These are phyloP conservation scores for Fraxinus americana DNA, from an alignment of 257 asterid species.

Conservation along the genomic window DNA sequence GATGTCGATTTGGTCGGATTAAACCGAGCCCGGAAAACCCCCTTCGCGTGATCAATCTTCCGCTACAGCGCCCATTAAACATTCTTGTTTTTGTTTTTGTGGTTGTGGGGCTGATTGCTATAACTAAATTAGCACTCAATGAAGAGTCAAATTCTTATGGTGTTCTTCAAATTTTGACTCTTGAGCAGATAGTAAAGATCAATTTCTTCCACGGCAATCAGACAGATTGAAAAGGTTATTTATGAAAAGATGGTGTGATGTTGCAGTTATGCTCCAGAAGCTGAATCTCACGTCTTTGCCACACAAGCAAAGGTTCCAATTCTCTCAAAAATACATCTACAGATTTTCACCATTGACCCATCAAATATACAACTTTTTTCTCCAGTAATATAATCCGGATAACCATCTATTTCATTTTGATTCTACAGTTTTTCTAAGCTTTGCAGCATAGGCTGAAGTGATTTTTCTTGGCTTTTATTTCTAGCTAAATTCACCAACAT, in stretches of 20 bases:
- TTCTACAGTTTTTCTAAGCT: constrained; percentile 12
- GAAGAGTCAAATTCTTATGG: too few species aligned
- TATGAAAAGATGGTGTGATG: background rate
- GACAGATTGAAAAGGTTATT: background rate
- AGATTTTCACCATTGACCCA: background rate
- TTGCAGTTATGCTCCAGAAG: background rate
- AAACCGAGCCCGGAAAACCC: too few species aligned
- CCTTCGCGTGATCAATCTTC: too few species aligned
- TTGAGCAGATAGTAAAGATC: too few species aligned
- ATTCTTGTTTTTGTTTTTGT: too few species aligned
- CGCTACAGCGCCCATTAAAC: too few species aligned
- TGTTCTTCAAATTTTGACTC: too few species aligned
- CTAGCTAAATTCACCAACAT: constrained; percentile 25
- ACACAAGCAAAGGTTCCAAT: background rate
- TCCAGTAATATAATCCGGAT: background rate
- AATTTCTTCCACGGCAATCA: too few species aligned
- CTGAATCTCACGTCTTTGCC: background rate
- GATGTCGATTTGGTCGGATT: too few species aligned
- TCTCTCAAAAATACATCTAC: background rate
- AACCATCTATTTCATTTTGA: background rate
- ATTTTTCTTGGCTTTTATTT: constrained; percentile 19
- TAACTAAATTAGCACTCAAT: too few species aligned
- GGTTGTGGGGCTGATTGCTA: too few species aligned
- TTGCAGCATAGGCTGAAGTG: background rate
- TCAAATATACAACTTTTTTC: background rate